Evolutionary conservation across 179 eudicot genomes (phyloP), one percentile per base, ranked within the genome.

Genomic region (Kewa caespitosa): DNA sequence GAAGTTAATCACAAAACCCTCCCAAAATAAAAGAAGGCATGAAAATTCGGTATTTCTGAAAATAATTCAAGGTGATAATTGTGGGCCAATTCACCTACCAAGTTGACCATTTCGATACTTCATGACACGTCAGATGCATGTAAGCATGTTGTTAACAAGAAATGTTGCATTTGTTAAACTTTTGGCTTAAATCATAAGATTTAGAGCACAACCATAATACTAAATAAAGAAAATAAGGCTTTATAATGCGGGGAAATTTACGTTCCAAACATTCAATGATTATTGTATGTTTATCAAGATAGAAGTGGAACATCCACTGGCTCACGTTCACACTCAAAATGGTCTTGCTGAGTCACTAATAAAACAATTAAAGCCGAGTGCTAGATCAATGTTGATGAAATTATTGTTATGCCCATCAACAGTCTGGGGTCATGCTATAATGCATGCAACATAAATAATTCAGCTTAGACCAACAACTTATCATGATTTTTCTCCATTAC

Each of bases 401-500:
- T 60, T 32, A 1, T 61, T 39, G 11, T 27, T 62, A 2, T n/a
- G n/a, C n/a, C 69, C 69, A 8, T 27, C 60, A 6, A 41, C 42
- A 7, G 39, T 60, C 42, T 74, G 61, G 70, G 76, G 70, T 42
- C 62, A 74, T 64, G 70, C 61, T 15, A 74, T 74, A 8, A 28
- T 42, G 46, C 77, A 63, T 36, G 70, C 61, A 46, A 17, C 62
- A 63, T 20, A 38, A 4, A 43, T 74, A 37, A 12, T 63, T 14
- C 69, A 43, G n/a, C 28, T 74, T 10, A 74, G 77, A 25, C 69
- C 60, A 3, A 74, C 77, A 30, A 22, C 50, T 23, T 33, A 55
- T 37, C 65, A 72, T 72, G 36, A 36, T 36, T 13, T 6, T 39
- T 13, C 43, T 13, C 13, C 43, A 6, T 39, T 39, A 39, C 43